Evolutionary conservation across 2,329 filamentous ascomycete genomes (phyloP), one percentile per base, ranked within the genome.

Genomic region (Aureobasidium sp.): DNA sequence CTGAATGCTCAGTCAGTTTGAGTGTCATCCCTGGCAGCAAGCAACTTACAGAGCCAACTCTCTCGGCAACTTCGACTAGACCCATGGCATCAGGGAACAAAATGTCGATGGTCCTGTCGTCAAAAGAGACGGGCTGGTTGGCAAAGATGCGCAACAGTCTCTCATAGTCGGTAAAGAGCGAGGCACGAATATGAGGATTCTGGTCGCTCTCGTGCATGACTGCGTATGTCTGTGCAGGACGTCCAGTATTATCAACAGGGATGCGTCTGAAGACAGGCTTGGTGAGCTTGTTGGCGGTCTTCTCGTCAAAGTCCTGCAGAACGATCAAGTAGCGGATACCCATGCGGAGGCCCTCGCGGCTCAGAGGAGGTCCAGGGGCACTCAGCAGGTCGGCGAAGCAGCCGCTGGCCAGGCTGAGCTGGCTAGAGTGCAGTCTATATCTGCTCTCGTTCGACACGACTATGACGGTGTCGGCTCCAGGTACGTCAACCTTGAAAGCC

Each of bases 61-160:
- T 77, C 62, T 81, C 78, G 1, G 78, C 78, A 14, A 80, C 75
- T 15, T 76, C 70, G 49, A 79, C 70, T 9, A 82, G 69, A 5
- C 72, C 70, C 36, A 76, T 68, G 22, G 75, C 75, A 48, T 76
- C 74, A 1, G 66, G 62, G n/a, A 82, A 71, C 0, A 79, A 70
- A 8, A 69, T 64, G 8, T 66, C 66, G 61, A 82, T 74, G 41
- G 69, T 68, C 5, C 68, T 67, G 63, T 78, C 72, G 59, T 75
- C 74, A 44, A 82, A 71, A 11, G 70, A 64, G 37, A 80, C 69
- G 1, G 73, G 68, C 22, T 70, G 71, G 64, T 76, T 75, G 71
- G 82, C 81, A 66, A 81, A 76, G 22, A 76, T 72, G 39, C 77
- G 76, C 59, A 82, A 69, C 20, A 82, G 73, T 39, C 73, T 71